Conservation (phyloP, 2,329 filamentous ascomycete species). For the Alternaria brassicicola region DNA sequence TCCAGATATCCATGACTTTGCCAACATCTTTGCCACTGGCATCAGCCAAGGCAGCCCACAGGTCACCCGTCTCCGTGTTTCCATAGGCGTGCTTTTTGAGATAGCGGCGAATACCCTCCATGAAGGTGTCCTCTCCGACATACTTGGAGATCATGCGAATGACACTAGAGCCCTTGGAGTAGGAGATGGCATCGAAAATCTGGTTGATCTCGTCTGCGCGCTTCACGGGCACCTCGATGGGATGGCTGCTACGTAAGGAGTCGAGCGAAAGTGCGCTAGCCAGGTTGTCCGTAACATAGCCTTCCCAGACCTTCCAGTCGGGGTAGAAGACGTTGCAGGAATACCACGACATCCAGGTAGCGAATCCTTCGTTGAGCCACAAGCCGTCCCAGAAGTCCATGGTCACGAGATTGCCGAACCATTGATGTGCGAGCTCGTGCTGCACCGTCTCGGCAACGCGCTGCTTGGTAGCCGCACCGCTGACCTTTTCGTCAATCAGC, state of each 20-base stretch:
- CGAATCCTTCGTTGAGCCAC: slow-evolving; percentile 94
- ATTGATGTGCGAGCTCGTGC: slow-evolving; percentile 96
- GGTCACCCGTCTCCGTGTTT: slow-evolving; percentile 88
- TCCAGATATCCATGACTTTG: slow-evolving; percentile 94
- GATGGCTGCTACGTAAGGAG: slow-evolving; percentile 91
- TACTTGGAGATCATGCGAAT: slow-evolving; percentile 97
- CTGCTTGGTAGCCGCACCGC: slow-evolving; percentile 87
- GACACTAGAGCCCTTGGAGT: slow-evolving; percentile 95
- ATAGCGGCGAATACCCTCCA: slow-evolving; percentile 88
- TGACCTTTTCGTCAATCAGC: slow-evolving; percentile 88
- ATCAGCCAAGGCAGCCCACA: slow-evolving; percentile 86
- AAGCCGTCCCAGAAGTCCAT: slow-evolving; percentile 99
- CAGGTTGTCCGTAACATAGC: slow-evolving; percentile 90
- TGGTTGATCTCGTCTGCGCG: slow-evolving; percentile 95
- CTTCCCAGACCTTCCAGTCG: slow-evolving; percentile 98
- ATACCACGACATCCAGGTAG: slow-evolving; percentile 93
- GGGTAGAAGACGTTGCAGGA: slow-evolving; percentile 94
- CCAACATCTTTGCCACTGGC: slow-evolving; percentile 91
- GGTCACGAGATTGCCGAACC: slow-evolving; percentile 96
- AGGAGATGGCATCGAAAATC: slow-evolving; percentile 97
- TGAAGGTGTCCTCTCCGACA: slow-evolving; percentile 87
- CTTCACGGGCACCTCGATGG: slow-evolving; percentile 95
- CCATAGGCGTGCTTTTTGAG: slow-evolving; percentile 96
- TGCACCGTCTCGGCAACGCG: slow-evolving; percentile 94
- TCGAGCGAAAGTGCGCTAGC: slow-evolving; percentile 87